Percentiles rank a stretch among this genome's conserved stretches.
These are phyloP conservation scores for Zymoseptoria pseudotritici DNA, from an alignment of 2,329 filamentous ascomycete genomes.

Conservation along the genomic window DNA sequence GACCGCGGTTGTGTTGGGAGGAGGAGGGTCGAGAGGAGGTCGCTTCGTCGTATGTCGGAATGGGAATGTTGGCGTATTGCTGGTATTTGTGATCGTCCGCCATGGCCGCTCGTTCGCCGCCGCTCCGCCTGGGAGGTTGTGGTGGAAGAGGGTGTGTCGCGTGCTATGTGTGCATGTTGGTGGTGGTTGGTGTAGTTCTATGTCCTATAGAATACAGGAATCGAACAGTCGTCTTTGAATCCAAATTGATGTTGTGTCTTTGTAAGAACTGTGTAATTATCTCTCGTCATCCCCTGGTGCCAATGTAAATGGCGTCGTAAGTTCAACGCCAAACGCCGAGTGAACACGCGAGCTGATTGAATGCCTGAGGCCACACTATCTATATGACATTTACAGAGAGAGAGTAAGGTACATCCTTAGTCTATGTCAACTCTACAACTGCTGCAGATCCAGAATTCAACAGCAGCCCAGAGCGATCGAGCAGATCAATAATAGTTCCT, in stretches of 20 bases:
- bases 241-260: not conserved
- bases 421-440: no score
- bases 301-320: not conserved
- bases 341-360: no score
- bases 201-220: not conserved
- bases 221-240: not conserved
- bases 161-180: not conserved
- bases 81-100: constrained; percentile 17
- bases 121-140: not conserved
- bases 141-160: not conserved
- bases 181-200: not conserved
- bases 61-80: constrained; percentile 46
- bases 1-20: constrained; percentile 40
- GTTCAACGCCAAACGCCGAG: not conserved
- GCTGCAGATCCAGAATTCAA: no score
- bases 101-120: constrained; percentile 1
- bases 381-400: no score
- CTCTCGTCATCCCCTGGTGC: not conserved
- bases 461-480: no score
- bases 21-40: constrained; percentile 51
- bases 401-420: no score
- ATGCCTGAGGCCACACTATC: no score
- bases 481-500: no score
- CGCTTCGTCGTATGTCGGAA: constrained; percentile 79
- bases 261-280: not conserved